Percentiles rank a stretch among this genome's conserved stretches.
Conservation (phyloP, 176 grass and related monocot genomes). For the Panicum miliaceum region DNA sequence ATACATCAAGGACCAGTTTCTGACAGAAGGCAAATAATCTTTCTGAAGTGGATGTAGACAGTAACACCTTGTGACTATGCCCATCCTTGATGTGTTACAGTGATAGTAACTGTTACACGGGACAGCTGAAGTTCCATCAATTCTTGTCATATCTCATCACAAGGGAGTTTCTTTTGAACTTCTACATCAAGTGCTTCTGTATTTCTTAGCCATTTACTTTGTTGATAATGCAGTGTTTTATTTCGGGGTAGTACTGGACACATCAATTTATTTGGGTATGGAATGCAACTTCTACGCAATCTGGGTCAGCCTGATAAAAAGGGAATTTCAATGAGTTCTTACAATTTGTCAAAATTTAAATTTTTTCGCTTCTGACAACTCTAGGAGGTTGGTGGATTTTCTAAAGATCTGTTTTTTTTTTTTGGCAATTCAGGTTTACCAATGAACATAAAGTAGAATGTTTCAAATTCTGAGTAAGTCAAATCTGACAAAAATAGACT, state of each 20-base stretch:
- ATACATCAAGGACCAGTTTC: not conserved
- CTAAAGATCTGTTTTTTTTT: not conserved
- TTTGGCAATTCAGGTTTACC: not conserved
- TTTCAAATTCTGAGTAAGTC: not conserved
- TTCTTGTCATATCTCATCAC: not conserved
- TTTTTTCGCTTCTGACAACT: not conserved
- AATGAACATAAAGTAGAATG: not conserved
- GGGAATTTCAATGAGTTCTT: not conserved
- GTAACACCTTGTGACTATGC: not conserved
- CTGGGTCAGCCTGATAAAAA: not conserved
- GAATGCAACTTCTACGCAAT: not conserved
- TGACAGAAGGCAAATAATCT: not conserved
- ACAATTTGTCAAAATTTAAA: not conserved
- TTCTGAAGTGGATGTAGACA: constrained; percentile 21
- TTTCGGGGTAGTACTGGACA: not conserved
- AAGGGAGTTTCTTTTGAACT: not conserved
- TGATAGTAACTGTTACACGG: not conserved
- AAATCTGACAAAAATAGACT: not conserved
- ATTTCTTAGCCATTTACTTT: not conserved
- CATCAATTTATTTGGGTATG: not conserved
- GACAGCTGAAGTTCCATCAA: not conserved
- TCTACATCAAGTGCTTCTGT: not conserved
- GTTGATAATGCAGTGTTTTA: not conserved
- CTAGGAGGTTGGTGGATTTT: not conserved
- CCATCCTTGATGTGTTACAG: not conserved